Base-by-base conservation (phyloP, 768 basidiomycete species). In the Macrolepiota dolichaula region DNA sequence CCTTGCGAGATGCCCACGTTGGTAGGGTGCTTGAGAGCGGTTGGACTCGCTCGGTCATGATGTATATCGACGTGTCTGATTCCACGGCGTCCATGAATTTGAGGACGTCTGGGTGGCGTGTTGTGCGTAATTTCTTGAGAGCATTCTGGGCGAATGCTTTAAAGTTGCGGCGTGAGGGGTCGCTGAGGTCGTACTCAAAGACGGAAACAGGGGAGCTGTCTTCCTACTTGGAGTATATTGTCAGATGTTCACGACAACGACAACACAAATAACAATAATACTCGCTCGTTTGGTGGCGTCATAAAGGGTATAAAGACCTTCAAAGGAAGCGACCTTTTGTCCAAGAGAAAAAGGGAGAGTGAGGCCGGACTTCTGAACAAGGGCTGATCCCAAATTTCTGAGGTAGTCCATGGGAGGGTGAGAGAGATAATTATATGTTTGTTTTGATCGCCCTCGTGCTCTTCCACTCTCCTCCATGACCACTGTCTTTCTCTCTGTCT, bases 51-150 rank as follows among this genome's bases (percentile, higher is more conserved):
- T 99, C 97, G 1, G 97, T 99, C 81, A 98, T 91, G 67, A 99
- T 91, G 71, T 92, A 89, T 46, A 98, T 83, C 0, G 83, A 83
- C 12, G 85, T 83, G 55, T 98, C 97, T 1, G 94, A 89, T 71
- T 98, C 96, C 17, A 93, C 85, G 1, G 85, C 92, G 64, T 98
- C 97, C 78, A 99, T 85, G 75, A 96, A 98, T 71, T 92, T 96
- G 66, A 99, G 85, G 1, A 98, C 85, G 73, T 98, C 95, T 0
- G 97, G 97, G 79, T 99, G 97, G 37, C 97, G 86, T 9, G 89
- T 92, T 2, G 92, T 90, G 46, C 96, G 85, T 13, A 98, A 79
- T 71, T 96, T 98, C 59, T 91, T 87, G 51, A 98, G 77, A 1
- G 94, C 86, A 73, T 98, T 99, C 69, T 86, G 87, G 2, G 96